Evolutionary conservation across 768 basidiomycete species (phyloP).

Genomic region (Collybia sordida): DNA sequence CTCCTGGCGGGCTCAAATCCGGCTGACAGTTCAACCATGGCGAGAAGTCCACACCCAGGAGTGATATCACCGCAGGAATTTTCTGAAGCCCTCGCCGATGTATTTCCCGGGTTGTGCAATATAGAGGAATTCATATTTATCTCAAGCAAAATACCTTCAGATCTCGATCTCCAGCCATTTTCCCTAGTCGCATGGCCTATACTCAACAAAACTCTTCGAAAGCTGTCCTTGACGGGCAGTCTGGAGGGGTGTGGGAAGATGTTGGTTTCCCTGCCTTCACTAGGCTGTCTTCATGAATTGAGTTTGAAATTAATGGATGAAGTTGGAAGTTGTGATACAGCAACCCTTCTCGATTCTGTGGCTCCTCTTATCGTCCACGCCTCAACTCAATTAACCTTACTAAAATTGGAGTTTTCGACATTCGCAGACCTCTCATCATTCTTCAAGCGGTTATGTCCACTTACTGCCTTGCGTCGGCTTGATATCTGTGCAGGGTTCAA

Average conservation of each 20-base stretch:
- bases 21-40: not conserved
- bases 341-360: slow-evolving; percentile 28
- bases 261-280: slow-evolving; percentile 27
- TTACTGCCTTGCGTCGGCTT: slow-evolving; percentile 31
- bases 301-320: no score
- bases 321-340: slow-evolving; percentile 36
- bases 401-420: slow-evolving; percentile 41
- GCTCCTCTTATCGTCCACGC: slow-evolving; percentile 41
- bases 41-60: no score
- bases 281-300: slow-evolving; percentile 31
- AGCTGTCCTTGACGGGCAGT: slow-evolving; percentile 35
- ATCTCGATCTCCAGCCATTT: slow-evolving; percentile 28
- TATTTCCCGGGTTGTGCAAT: slow-evolving; percentile 31
- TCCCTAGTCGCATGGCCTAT: slow-evolving; percentile 37
- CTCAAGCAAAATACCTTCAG: slow-evolving; percentile 33
- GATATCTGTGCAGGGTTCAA: slow-evolving; percentile 40
- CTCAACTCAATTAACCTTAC: slow-evolving; percentile 27
- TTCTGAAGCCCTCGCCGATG: slow-evolving; percentile 25
- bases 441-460: slow-evolving; percentile 29
- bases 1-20: slow-evolving; percentile 11
- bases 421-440: slow-evolving; percentile 39
- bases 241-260: slow-evolving; percentile 33
- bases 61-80: slow-evolving; percentile 20
- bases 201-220: slow-evolving; percentile 34
- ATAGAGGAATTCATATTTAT: slow-evolving; percentile 36